Percentiles rank a stretch among this genome's conserved stretches.
phyloP scores from a whole-genome alignment of 805 yeast genomes.

The Komagataella populi region DNA sequence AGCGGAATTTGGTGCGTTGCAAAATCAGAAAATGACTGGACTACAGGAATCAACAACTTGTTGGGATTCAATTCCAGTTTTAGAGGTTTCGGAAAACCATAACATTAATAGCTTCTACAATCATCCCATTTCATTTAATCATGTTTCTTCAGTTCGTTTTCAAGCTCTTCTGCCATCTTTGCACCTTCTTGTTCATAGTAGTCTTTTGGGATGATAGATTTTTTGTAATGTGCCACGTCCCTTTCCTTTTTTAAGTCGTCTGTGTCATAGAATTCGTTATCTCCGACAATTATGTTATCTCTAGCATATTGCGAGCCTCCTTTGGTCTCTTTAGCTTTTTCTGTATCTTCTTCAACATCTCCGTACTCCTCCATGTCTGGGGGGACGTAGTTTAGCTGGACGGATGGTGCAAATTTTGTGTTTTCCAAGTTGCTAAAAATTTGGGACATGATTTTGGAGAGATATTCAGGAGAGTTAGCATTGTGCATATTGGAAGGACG shows the following conservation, averaged over 20 bases:
- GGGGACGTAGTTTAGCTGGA: slow-evolving; percentile 84
- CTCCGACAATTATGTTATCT: slow-evolving; percentile 59
- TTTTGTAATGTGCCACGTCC: slow-evolving; percentile 9
- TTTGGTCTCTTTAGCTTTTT: slow-evolving; percentile 69
- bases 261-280: slow-evolving; percentile 66
- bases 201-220: slow-evolving; percentile 10
- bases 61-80: slow-evolving; percentile 83
- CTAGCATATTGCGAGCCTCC: slow-evolving; percentile 85
- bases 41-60: slow-evolving; percentile 73
- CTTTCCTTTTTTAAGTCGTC: slow-evolving; percentile 23
- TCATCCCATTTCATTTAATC: slow-evolving; percentile 1
- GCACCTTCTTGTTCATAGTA: slow-evolving; percentile 14
- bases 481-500: slow-evolving; percentile 94
- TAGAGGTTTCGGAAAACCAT: slow-evolving; percentile 22
- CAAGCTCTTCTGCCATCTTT: slow-evolving; percentile 13
- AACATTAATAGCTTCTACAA: neutral
- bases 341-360: slow-evolving; percentile 76
- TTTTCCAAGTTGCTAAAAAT: slow-evolving; percentile 70
- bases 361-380: slow-evolving; percentile 78
- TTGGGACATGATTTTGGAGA: slow-evolving; percentile 70
- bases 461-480: slow-evolving; percentile 86
- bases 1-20: slow-evolving; percentile 85
- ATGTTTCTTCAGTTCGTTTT: slow-evolving; percentile 11
- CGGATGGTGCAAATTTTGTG: slow-evolving; percentile 96
- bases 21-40: slow-evolving; percentile 80